Conservation (phyloP, 257 asterid genomes). For the Jacaranda copaia region DNA sequence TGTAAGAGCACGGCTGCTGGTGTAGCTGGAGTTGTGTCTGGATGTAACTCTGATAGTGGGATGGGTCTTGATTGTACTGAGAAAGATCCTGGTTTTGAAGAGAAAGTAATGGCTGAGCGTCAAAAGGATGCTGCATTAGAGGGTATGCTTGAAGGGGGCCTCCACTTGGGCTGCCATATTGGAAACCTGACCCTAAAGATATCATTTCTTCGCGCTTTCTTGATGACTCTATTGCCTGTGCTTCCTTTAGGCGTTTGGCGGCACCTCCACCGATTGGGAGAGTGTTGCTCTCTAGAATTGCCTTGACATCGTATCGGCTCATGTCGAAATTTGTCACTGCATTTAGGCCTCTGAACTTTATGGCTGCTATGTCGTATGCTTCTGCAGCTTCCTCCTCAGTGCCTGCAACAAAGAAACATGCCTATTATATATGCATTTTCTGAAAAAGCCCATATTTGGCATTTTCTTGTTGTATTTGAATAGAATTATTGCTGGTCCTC, state of each 20-base stretch:
- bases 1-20: constrained; percentile 42
- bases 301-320: constrained; percentile 89
- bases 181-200: constrained; percentile 56
- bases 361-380: constrained; percentile 92
- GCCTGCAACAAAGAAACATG: constrained; percentile 45
- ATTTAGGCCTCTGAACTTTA: constrained; percentile 82
- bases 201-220: constrained; percentile 76
- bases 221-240: constrained; percentile 76
- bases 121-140: constrained; percentile 48
- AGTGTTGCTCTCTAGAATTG: constrained; percentile 81
- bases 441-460: too few relatives aligned
- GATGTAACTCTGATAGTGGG: constrained; percentile 56
- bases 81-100: constrained; percentile 65
- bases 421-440: too few relatives aligned
- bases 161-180: constrained; percentile 52
- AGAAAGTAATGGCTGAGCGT: constrained; percentile 56
- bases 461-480: too few relatives aligned
- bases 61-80: constrained; percentile 44
- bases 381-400: constrained; percentile 98
- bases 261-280: constrained; percentile 93
- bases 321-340: constrained; percentile 94
- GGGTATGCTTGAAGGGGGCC: constrained; percentile 55
- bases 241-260: constrained; percentile 84
- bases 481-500: too few relatives aligned
- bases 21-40: constrained; percentile 70